A percentile compares a stretch with the other conserved stretches of the same genome.
These are phyloP conservation scores for Mucor mucedo DNA, from an alignment of 371 early-diverging fungal genomes.

Conservation along the genomic window DNA sequence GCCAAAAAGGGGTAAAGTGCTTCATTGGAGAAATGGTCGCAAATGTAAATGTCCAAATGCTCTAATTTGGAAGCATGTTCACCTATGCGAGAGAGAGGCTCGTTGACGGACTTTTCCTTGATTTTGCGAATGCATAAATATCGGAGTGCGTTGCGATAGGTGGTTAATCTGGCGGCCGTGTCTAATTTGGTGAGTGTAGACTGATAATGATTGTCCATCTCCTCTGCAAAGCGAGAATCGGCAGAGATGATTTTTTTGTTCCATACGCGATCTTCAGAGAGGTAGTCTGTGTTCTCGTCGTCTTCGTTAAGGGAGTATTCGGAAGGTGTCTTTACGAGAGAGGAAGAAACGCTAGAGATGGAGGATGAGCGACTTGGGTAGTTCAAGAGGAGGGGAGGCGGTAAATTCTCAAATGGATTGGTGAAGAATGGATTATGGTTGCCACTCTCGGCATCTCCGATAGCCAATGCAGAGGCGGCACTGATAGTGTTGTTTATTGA, in stretches of 20 bases:
- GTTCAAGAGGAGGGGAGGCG: background rate
- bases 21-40: slow-evolving; percentile 36
- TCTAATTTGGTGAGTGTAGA: background rate
- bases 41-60: slow-evolving; percentile 48
- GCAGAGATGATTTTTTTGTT: background rate
- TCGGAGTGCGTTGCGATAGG: slow-evolving; percentile 27
- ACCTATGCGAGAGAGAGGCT: slow-evolving; percentile 34
- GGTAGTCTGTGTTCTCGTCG: background rate
- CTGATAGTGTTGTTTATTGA: background rate
- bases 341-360: slow-evolving; percentile 22
- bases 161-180: slow-evolving; percentile 7
- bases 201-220: background rate
- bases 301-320: slow-evolving; percentile 6
- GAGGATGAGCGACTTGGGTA: slow-evolving; percentile 25
- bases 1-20: slow-evolving; percentile 32
- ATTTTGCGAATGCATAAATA: slow-evolving; percentile 36
- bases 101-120: slow-evolving; percentile 38
- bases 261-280: background rate
- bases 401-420: background rate
- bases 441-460: background rate
- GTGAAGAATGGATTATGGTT: background rate
- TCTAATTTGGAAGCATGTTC: slow-evolving; percentile 28
- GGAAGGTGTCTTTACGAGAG: slow-evolving; percentile 13
- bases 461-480: background rate
- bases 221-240: background rate